Percentiles rank a stretch among this genome's conserved stretches.
phyloP scores from a whole-genome alignment of 148 eudicot species.

The Rhododendron griersonianum region DNA sequence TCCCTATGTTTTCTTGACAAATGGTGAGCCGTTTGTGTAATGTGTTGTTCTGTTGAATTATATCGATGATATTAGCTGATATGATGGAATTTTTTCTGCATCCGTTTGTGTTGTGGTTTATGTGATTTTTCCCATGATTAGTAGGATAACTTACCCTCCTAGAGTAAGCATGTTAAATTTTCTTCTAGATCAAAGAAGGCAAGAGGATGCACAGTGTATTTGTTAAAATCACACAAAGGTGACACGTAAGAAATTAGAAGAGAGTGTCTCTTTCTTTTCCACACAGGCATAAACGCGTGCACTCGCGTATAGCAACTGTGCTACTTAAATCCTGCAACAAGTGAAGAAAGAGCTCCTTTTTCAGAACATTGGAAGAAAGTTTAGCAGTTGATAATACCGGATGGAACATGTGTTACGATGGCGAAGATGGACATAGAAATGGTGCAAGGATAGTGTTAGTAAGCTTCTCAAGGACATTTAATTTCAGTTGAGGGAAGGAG shows the following conservation, averaged over 20 bases:
- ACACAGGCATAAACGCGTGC: not conserved
- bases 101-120: not conserved
- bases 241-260: not conserved
- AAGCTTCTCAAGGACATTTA: not conserved
- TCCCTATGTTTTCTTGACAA: conserved; percentile 77
- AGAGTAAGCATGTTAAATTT: not conserved
- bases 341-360: not conserved
- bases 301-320: not conserved
- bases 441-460: not conserved
- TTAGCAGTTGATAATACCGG: not conserved
- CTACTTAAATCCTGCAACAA: not conserved
- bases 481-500: not conserved
- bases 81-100: not conserved
- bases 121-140: not conserved
- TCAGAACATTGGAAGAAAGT: not conserved
- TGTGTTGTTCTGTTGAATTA: not conserved
- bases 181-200: not conserved
- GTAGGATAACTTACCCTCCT: not conserved
- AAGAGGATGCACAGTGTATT: not conserved
- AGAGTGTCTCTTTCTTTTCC: not conserved
- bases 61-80: not conserved
- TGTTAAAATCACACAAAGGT: not conserved
- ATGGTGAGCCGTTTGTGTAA: conserved; percentile 40
- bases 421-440: not conserved
- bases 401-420: not conserved